These are phyloP conservation scores for Chrysanthemum lavandulifolium DNA, from an alignment of 129 eudicot genomes.

Conservation along the genomic window DNA sequence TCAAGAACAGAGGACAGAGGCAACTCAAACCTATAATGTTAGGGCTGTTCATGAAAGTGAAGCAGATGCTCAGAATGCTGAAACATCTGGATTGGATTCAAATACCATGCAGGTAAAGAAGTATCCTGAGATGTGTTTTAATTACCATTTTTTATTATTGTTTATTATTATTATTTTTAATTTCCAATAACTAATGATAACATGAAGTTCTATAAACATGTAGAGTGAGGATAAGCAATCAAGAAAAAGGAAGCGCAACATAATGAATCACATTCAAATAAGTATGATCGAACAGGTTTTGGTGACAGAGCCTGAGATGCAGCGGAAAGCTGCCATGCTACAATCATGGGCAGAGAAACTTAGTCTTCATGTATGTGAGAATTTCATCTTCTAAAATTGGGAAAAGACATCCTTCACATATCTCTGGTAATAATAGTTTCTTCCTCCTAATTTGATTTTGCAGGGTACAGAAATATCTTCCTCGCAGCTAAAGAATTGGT, in stretches of 20 bases:
- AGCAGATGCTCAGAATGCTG: constrained; percentile 44
- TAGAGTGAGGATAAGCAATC: constrained; percentile 68
- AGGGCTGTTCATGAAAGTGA: constrained; percentile 35
- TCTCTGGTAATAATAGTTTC: constrained; percentile 6
- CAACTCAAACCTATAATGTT: constrained; percentile 24
- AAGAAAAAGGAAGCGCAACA: constrained; percentile 78
- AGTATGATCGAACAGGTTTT: constrained; percentile 74
- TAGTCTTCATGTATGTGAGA: constrained; percentile 68
- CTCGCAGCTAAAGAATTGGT: constrained; percentile 94
- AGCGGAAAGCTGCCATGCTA: constrained; percentile 55
- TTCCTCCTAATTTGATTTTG: constrained; percentile 19
- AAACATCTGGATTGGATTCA: constrained; percentile 65
- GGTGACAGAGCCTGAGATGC: constrained; percentile 78
- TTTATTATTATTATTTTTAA: constrained; percentile 4
- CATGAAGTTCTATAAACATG: constrained; percentile 29
- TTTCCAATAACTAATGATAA: constrained; percentile 25
- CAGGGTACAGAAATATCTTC: constrained; percentile 96
- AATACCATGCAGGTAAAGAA: constrained; percentile 51
- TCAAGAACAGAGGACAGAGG: constrained; percentile 31
- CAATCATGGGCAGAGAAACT: constrained; percentile 71
- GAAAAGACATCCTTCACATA: background rate
- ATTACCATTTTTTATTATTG: too few species aligned
- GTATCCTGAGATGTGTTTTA: background rate
- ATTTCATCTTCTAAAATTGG: background rate
- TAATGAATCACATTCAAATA: constrained; percentile 82